These are phyloP conservation scores for Ogataea hybrid DNA, from an alignment of 1,139 yeast genomes.

Conservation along the genomic window DNA sequence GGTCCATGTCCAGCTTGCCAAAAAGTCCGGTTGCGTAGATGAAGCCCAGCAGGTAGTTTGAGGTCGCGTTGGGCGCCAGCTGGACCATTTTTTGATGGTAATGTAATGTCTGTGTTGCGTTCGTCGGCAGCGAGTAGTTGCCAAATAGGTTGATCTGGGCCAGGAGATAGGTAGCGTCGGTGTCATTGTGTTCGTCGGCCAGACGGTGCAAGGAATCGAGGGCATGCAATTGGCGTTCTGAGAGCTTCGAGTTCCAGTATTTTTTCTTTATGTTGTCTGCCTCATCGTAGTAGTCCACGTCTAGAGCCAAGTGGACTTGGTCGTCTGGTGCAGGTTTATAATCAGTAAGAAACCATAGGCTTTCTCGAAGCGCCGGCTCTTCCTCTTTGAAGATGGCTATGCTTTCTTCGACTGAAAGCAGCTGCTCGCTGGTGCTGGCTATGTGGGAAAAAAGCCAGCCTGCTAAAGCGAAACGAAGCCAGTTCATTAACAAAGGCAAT, in stretches of 20 bases:
- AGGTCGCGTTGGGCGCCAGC: slow-evolving; percentile 39
- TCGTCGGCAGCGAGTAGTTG: no score
- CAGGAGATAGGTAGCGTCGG: no score
- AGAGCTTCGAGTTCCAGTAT: no score
- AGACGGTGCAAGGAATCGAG: no score
- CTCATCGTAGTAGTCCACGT: slow-evolving; percentile 23
- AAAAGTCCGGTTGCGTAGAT: slow-evolving; percentile 80
- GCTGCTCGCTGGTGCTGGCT: neutral
- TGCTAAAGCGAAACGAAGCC: neutral
- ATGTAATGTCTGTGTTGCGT: no score
- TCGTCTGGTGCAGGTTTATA: slow-evolving; percentile 1
- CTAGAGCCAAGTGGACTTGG: slow-evolving; percentile 8
- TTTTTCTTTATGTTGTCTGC: no score
- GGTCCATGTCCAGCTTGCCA: slow-evolving; percentile 64
- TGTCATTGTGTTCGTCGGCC: no score
- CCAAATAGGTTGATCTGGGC: no score
- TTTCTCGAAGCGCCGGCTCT: slow-evolving; percentile 1
- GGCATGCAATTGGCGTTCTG: no score
- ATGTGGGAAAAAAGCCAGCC: neutral
- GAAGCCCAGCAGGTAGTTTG: slow-evolving; percentile 78
- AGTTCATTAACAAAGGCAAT: slow-evolving; percentile 3
- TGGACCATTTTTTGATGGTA: slow-evolving; percentile 47
- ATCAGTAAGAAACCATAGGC: slow-evolving; percentile 3
- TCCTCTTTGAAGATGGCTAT: slow-evolving; percentile 3
- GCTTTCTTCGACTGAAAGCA: slow-evolving; percentile 3